Conservation (phyloP, 768 basidiomycete genomes). For the Boletellus ananas region DNA sequence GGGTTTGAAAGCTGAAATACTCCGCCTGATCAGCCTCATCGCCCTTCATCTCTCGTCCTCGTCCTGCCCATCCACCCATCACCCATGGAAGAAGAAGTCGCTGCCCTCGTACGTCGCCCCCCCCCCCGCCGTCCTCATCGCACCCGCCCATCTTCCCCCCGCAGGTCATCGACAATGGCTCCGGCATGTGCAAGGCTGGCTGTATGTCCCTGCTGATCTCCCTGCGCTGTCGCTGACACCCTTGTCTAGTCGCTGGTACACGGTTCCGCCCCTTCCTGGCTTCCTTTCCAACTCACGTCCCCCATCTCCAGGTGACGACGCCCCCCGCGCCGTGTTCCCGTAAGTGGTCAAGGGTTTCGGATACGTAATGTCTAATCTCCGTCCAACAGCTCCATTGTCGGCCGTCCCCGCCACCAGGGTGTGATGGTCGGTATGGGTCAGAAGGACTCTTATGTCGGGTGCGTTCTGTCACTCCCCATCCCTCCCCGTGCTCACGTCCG, state of each 20-base stretch:
- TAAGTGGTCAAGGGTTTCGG: slow-evolving; percentile 42
- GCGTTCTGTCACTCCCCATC: slow-evolving; percentile 8
- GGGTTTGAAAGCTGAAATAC: slow-evolving; percentile 24
- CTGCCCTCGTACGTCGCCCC: slow-evolving; percentile 42
- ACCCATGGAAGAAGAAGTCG: slow-evolving; percentile 64
- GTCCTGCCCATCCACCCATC: slow-evolving; percentile 22
- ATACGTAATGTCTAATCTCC: slow-evolving; percentile 10
- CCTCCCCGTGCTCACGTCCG: slow-evolving; percentile 11
- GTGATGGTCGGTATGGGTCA: slow-evolving; percentile 98
- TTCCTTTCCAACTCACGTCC: slow-evolving; percentile 3
- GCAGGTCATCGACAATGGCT: slow-evolving; percentile 89
- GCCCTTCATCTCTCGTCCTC: slow-evolving; percentile 17
- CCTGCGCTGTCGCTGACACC: slow-evolving; percentile 14
- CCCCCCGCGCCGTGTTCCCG: slow-evolving; percentile 93
- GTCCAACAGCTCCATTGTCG: slow-evolving; percentile 74
- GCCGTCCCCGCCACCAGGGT: slow-evolving; percentile 90
- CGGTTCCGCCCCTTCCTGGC: background rate
- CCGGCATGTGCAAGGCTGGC: slow-evolving; percentile 99
- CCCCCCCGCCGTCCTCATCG: slow-evolving; percentile 2
- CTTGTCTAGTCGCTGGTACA: slow-evolving; percentile 58
- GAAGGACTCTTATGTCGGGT: slow-evolving; percentile 97
- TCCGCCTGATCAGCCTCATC: slow-evolving; percentile 24
- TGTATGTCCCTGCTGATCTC: slow-evolving; percentile 51
- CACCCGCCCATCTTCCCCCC: background rate
- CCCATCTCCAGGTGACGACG: slow-evolving; percentile 71